phyloP scores from a whole-genome alignment of 2,329 filamentous ascomycete species.

The Aspergillus novoparasiticus region DNA sequence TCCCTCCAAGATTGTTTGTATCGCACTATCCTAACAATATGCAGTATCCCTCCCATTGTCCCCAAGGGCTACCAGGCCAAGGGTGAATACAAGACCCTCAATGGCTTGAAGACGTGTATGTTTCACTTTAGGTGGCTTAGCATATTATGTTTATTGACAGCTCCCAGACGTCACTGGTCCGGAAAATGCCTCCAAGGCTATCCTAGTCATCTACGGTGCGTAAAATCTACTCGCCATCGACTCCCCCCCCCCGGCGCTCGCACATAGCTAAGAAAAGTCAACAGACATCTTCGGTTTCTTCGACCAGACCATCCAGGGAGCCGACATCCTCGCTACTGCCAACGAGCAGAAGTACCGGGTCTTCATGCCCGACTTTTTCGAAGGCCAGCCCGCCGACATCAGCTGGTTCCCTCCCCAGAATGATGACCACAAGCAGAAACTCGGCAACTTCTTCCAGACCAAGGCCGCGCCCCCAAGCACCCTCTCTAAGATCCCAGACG shows the following conservation, averaged over 20 bases:
- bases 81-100: conserved; percentile 60
- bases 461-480: conserved; percentile 61
- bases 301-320: conserved; percentile 63
- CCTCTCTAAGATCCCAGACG: conserved; percentile 56
- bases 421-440: conserved; percentile 62
- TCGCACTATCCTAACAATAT: background rate
- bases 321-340: conserved; percentile 62
- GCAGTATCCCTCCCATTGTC: conserved; percentile 46
- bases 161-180: conserved; percentile 57
- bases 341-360: conserved; percentile 74
- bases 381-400: conserved; percentile 69
- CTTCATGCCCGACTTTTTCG: conserved; percentile 91
- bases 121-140: conserved; percentile 7
- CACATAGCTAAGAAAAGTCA: conserved; percentile 16
- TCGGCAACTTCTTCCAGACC: conserved; percentile 61
- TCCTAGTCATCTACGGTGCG: conserved; percentile 58
- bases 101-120: conserved; percentile 64
- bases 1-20: background rate
- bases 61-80: conserved; percentile 56
- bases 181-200: conserved; percentile 57
- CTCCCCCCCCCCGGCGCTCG: background rate
- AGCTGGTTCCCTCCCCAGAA: conserved; percentile 63
- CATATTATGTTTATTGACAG: conserved; percentile 8
- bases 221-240: background rate
- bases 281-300: conserved; percentile 66